phyloP scores from a whole-genome alignment of 805 yeast species.

The Vanderwaltozyma verrucispora region DNA sequence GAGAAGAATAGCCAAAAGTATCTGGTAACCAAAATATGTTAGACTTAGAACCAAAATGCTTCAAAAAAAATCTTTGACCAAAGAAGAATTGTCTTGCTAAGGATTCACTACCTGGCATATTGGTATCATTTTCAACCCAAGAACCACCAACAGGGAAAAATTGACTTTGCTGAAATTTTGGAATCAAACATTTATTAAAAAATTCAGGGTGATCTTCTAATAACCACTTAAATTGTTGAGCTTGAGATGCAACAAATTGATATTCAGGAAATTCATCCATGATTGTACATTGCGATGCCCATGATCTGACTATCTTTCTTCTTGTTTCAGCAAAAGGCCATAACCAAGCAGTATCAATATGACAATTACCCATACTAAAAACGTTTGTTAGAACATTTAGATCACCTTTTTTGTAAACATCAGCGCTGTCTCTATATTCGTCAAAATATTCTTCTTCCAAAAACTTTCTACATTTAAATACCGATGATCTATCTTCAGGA shows the following conservation, averaged over 20 bases:
- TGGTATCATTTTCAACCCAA: slow-evolving; percentile 97
- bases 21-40: slow-evolving; percentile 92
- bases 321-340: slow-evolving; percentile 99
- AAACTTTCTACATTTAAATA: slow-evolving; percentile 57
- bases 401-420: slow-evolving; percentile 44
- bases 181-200: slow-evolving; percentile 46
- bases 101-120: slow-evolving; percentile 91
- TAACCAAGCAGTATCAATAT: slow-evolving; percentile 96
- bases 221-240: slow-evolving; percentile 93
- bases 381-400: slow-evolving; percentile 41
- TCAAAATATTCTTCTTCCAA: slow-evolving; percentile 53
- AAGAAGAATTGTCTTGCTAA: slow-evolving; percentile 76
- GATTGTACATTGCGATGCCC: slow-evolving; percentile 85
- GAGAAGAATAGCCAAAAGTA: slow-evolving; percentile 93
- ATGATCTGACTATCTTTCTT: slow-evolving; percentile 84
- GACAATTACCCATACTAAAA: slow-evolving; percentile 87
- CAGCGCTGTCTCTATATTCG: slow-evolving; percentile 46
- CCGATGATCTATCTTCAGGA: slow-evolving; percentile 47
- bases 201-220: slow-evolving; percentile 77
- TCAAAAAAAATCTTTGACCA: slow-evolving; percentile 79
- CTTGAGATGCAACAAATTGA: slow-evolving; percentile 89
- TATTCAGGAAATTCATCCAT: slow-evolving; percentile 88
- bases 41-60: slow-evolving; percentile 68
- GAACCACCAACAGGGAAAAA: slow-evolving; percentile 93
- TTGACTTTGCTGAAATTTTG: slow-evolving; percentile 57